Base-by-base conservation (phyloP, 495 filamentous ascomycete species). In the Aspergillus cristatus region DNA sequence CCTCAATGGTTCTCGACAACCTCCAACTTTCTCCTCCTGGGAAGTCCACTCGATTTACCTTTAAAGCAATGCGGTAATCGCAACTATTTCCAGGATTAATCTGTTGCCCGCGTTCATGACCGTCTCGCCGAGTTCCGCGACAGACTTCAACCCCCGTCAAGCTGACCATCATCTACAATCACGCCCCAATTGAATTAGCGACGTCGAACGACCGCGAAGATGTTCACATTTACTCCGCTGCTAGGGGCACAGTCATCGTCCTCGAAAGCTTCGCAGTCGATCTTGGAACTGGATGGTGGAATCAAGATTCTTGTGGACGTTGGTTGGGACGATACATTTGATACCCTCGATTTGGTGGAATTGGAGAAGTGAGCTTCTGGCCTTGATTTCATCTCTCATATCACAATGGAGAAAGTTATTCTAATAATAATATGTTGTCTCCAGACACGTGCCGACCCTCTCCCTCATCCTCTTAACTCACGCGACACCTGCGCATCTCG, bases 381-480 rank as follows among this genome's bases (percentile, higher is more conserved):
- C 20, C 14, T 38, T 11, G 15, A 8, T 26, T 14, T 8, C 18
- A 28, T 24, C 14, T 20, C 5, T 7, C 28, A 11, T 30, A 30
- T 26, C 4, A 24, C 20, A 4, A 8, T 24, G 10, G 28, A 30
- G 4, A n/a, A n/a, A n/a, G 11, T 5, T 30, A 11, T 7, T 22
- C 53, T 51, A 45, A 51, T 32, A 43, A 50, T 32, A 13, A 34
- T 32, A 14, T 34, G 3, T 30, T 32, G n/a, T 15, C n/a, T 36
- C 43, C 51, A 93, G 85, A 66, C 86, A 90, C 60, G 74, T 89
- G 11, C 79, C 89, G 6, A 94, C 90, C 6, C 72, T 99, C 18
- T 96, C 91, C 7, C 64, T 99, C 38, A 83, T 99, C 51, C 85
- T 99, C 22, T 75, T 99, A 41, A 97, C 91, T 3, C 91, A 99